Percentiles rank a stretch among this genome's conserved stretches.
phyloP scores from a whole-genome alignment of 164 flowering plant genomes.

The Macadamia tetraphylla region DNA sequence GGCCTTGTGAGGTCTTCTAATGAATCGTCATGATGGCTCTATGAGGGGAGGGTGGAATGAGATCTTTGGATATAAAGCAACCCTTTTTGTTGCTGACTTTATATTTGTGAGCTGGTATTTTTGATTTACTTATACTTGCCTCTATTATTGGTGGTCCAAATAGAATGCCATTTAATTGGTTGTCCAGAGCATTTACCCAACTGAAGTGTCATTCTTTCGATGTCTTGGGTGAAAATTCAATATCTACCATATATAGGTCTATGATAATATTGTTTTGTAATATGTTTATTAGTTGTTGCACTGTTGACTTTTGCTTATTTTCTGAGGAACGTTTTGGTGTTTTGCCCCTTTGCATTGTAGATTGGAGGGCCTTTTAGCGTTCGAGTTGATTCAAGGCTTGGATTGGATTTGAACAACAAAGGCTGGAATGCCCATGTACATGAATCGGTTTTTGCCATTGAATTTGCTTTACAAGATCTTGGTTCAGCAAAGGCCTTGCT shows the following conservation, averaged over 20 bases:
- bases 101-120: no score
- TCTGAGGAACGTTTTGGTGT: not conserved
- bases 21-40: no score
- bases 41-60: no score
- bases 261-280: no score
- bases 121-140: no score
- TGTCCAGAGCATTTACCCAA: not conserved
- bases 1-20: no score
- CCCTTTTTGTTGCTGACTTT: no score
- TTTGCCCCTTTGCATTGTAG: constrained; percentile 25
- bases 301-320: not conserved
- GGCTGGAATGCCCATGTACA: constrained; percentile 25
- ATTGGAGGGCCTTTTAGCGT: constrained; percentile 80
- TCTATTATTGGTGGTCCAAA: no score
- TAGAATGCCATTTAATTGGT: not conserved
- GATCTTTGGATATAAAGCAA: no score
- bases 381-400: constrained; percentile 62
- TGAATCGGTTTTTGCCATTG: constrained; percentile 68
- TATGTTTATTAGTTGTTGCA: not conserved
- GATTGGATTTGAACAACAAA: constrained; percentile 34
- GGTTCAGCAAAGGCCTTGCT: constrained; percentile 91
- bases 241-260: no score
- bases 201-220: no score
- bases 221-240: not conserved
- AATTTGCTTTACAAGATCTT: constrained; percentile 87